Evolutionary conservation across 768 basidiomycete genomes (phyloP).

Genomic region (Clathrus columnatus): DNA sequence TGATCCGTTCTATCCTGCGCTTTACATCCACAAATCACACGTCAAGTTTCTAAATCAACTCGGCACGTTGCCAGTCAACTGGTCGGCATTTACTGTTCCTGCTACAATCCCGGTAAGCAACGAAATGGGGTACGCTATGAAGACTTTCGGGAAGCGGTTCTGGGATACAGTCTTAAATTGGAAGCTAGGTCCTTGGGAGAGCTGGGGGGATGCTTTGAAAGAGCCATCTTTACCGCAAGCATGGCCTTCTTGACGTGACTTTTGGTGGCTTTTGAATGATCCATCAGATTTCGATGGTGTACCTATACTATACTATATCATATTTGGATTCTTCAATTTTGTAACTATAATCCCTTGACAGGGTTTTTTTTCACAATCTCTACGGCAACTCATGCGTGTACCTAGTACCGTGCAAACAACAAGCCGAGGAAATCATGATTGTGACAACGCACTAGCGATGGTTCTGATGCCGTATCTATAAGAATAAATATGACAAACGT

Average conservation of each 20-base stretch:
- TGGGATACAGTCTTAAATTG: conserved; percentile 5
- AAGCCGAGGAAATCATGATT: neutral
- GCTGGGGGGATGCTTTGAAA: conserved; percentile 1
- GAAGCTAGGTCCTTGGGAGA: conserved; percentile 4
- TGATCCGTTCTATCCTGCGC: conserved; percentile 68
- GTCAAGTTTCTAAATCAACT: conserved; percentile 2
- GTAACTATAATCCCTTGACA: no score
- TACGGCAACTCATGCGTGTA: no score
- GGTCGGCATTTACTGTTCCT: conserved; percentile 3
- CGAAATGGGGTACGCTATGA: neutral
- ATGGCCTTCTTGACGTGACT: conserved; percentile 1
- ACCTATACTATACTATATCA: no score
- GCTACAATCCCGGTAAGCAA: neutral
- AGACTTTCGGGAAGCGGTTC: neutral
- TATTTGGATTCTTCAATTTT: no score
- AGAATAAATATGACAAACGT: neutral
- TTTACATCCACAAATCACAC: conserved; percentile 36
- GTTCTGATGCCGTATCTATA: neutral
- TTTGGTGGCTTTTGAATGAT: neutral
- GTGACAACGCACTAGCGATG: no score
- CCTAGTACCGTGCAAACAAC: no score
- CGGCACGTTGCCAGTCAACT: neutral
- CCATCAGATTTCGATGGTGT: neutral
- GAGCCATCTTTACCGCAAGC: conserved; percentile 1
- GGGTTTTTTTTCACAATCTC: no score